phyloP scores from a whole-genome alignment of 2,329 filamentous ascomycete genomes.

The Trichophyton rubrum region DNA sequence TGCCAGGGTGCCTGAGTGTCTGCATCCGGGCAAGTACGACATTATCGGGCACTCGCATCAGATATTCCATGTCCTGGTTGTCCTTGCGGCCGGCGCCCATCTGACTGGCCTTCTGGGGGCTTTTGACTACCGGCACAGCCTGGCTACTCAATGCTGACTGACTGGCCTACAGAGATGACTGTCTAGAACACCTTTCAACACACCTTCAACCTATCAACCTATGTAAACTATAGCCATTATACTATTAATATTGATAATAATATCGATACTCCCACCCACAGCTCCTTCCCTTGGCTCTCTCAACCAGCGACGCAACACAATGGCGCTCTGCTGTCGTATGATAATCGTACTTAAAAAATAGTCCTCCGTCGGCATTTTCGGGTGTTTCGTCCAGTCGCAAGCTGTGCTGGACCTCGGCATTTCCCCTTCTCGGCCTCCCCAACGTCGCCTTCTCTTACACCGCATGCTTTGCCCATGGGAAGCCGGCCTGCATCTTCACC shows the following conservation, averaged over 20 bases:
- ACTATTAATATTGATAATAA: not conserved
- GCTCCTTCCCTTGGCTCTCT: not conserved
- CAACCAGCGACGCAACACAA: not conserved
- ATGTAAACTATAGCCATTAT: not conserved
- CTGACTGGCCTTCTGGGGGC: conserved; percentile 68
- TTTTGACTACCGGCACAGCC: conserved; percentile 70
- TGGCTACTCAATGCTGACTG: conserved; percentile 39
- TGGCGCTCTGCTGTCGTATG: not conserved
- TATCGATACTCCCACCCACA: not conserved
- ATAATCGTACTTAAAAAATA: too few species aligned
- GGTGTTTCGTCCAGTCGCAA: not conserved
- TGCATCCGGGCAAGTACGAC: conserved; percentile 66
- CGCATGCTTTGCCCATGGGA: too few species aligned
- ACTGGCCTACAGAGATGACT: not conserved
- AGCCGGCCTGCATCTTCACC: not conserved
- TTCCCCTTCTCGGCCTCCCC: not conserved
- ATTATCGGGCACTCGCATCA: conserved; percentile 91
- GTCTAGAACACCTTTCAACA: too few species aligned
- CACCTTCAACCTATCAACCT: too few species aligned
- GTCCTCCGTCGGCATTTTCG: not conserved
- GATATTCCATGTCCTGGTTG: conserved; percentile 83
- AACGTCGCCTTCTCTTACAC: too few species aligned
- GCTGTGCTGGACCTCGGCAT: not conserved
- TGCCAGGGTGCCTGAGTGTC: conserved; percentile 69
- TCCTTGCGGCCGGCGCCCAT: conserved; percentile 70